Evolutionary conservation across 805 yeast species (phyloP).

Genomic region (Yarrowia hollandica): DNA sequence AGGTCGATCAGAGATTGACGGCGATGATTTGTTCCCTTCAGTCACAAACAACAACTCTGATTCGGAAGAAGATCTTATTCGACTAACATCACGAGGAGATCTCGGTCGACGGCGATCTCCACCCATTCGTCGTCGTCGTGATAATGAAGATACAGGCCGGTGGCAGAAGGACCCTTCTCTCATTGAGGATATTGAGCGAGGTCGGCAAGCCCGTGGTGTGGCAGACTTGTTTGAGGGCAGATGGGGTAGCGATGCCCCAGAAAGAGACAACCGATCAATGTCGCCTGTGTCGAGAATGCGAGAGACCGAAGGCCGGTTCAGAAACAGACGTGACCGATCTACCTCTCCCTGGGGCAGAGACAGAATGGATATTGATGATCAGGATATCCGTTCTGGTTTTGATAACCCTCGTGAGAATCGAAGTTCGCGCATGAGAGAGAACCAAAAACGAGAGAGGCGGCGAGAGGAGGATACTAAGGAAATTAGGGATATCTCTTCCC

Average conservation of each 20-base stretch:
- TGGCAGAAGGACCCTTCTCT: slow-evolving; percentile 24
- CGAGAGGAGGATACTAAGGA: background rate
- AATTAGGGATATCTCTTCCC: background rate
- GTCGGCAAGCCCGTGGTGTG: background rate
- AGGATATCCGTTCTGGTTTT: background rate
- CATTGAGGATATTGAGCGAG: background rate
- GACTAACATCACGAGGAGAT: background rate
- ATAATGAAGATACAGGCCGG: background rate
- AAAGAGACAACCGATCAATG: background rate
- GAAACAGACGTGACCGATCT: slow-evolving; percentile 28
- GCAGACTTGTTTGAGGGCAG: background rate
- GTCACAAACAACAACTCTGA: slow-evolving; percentile 30
- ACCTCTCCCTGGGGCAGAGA: slow-evolving; percentile 28
- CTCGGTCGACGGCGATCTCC: background rate
- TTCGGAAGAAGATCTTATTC: slow-evolving; percentile 4
- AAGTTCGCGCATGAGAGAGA: background rate
- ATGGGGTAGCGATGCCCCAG: background rate
- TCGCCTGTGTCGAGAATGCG: slow-evolving; percentile 27
- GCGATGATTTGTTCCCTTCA: slow-evolving; percentile 46
- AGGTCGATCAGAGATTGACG: slow-evolving; percentile 31
- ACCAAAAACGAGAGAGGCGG: slow-evolving; percentile 8
- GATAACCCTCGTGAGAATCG: background rate
- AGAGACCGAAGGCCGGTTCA: background rate
- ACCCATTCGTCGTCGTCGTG: background rate
- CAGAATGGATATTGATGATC: background rate